phyloP scores from a whole-genome alignment of 2,329 filamentous ascomycete genomes.

The Aspergillus tamarii region DNA sequence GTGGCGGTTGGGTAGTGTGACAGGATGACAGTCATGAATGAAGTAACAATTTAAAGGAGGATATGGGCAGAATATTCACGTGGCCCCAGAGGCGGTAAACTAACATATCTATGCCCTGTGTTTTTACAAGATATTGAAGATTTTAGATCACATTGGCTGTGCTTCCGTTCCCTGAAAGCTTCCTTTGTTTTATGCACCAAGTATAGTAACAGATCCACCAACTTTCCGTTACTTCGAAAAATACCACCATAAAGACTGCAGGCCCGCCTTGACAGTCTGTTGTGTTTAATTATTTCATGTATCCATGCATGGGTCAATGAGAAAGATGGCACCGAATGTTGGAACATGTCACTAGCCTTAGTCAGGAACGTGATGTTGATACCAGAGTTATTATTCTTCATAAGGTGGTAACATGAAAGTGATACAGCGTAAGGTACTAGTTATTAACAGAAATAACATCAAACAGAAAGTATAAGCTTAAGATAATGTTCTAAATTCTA shows the following conservation, averaged over 20 bases:
- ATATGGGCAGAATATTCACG: not conserved
- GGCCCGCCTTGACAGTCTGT: not conserved
- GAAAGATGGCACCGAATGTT: too few relatives aligned
- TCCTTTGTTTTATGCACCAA: not conserved
- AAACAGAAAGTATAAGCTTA: not conserved
- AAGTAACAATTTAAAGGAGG: not conserved
- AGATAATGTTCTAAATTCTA: not conserved
- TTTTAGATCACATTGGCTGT: not conserved
- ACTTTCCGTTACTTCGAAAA: not conserved
- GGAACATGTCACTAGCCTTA: too few relatives aligned
- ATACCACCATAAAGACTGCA: not conserved
- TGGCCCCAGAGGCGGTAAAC: not conserved
- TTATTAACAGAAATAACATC: not conserved
- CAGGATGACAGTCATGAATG: not conserved
- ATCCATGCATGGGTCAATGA: not conserved
- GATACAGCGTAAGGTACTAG: not conserved
- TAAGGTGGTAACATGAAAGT: not conserved
- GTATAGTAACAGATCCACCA: not conserved
- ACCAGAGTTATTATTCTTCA: too few relatives aligned
- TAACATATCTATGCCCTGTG: not conserved
- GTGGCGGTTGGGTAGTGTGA: not conserved
- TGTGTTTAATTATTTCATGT: not conserved
- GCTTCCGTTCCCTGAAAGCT: not conserved
- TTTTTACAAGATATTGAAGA: not conserved
- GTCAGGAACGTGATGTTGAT: too few relatives aligned